phyloP scores from a whole-genome alignment of 1,284 basidiomycete species.

The Psilocybe mexicana region DNA sequence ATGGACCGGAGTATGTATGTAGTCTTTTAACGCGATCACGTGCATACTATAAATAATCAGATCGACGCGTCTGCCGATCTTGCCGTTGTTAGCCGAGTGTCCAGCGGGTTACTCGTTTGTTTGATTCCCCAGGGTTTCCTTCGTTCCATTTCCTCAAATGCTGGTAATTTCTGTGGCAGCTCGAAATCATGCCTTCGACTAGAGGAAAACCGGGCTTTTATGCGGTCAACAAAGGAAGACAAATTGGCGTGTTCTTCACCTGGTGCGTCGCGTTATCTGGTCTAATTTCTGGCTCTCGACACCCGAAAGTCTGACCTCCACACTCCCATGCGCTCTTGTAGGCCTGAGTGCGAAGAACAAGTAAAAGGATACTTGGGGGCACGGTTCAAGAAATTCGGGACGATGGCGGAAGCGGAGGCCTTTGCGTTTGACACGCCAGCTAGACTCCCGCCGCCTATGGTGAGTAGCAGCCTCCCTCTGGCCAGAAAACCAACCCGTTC shows the following conservation, averaged over 20 bases:
- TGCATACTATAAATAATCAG: too few species aligned
- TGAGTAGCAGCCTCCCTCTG: not conserved
- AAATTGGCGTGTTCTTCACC: not conserved
- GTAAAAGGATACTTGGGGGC: not conserved
- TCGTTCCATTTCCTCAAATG: too few species aligned
- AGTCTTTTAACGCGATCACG: too few species aligned
- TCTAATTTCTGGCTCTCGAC: not conserved
- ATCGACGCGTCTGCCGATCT: too few species aligned
- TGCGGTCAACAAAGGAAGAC: not conserved
- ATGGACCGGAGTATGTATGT: too few species aligned
- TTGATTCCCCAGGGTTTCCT: too few species aligned
- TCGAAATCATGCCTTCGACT: not conserved
- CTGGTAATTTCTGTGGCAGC: too few species aligned
- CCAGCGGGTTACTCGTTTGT: too few species aligned
- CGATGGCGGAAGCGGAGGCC: not conserved
- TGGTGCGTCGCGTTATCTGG: not conserved
- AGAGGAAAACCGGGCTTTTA: not conserved
- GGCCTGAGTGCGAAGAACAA: not conserved
- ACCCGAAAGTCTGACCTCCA: too few species aligned
- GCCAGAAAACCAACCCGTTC: not conserved
- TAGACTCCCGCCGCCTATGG: not conserved
- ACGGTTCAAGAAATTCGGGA: not conserved
- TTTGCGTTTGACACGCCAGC: not conserved
- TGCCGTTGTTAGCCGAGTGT: too few species aligned
- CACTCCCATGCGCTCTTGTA: not conserved